Base-by-base conservation (phyloP, 345 rosid genomes). In the Salix viminalis region DNA sequence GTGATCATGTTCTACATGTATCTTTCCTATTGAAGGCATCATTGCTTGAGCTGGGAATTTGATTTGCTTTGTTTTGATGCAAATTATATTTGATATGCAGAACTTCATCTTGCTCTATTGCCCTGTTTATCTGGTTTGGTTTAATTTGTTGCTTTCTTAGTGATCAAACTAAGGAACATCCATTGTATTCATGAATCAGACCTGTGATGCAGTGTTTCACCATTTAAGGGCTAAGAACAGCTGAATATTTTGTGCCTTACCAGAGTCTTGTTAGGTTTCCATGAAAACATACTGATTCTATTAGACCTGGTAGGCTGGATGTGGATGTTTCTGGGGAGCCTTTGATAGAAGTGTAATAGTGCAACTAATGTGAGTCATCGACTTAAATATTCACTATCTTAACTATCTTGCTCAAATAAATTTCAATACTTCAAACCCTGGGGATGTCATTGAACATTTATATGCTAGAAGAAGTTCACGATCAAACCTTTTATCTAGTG, bases 1-100 rank as follows among this genome's bases (percentile, higher is more conserved):
- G 92, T 71, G 67, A 65, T 48, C 10, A 9, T 68, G n/a, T 30
- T 46, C 61, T 61, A 5, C 19, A 16, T 13, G 18, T 76, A 65
- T 44, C 41, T 36, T 75, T 67, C 7, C 58, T 28, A 6, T 65
- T 77, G 21, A 48, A 77, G 18, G 32, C 46, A 26, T 37, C 21
- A 11, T 14, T 48, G 52, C 58, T 21, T 7, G 30, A 52, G 18
- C 21, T 72, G 66, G 39, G 65, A 54, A 54, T 19, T 54, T 6
- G 24, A 54, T 54, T 54, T 21, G 23, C 60, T 7, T 54, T 54
- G 60, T 54, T 7, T 46, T 46, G 50, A 46, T 14, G 50, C 19
- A 28, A 54, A 61, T 56, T 54, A 37, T 61, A 26, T 23, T 73
- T 65, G 30, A 42, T 7, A 61, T 19, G 14, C 21, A 30, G 7